These are phyloP conservation scores for Fusarium sp. DNA, from an alignment of 2,329 filamentous ascomycete species.

Conservation along the genomic window DNA sequence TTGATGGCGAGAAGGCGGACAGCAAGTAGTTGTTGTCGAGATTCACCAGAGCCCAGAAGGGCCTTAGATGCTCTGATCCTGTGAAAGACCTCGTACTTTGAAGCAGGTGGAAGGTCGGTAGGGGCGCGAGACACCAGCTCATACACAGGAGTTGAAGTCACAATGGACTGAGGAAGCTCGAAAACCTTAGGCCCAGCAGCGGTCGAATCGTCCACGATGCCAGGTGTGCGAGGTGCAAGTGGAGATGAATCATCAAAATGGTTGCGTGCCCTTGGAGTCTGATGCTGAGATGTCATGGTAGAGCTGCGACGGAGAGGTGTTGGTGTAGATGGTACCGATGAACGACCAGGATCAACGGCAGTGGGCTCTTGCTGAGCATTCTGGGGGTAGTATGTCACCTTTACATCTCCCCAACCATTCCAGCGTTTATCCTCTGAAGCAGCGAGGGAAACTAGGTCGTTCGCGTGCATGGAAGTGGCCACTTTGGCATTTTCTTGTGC, in stretches of 20 bases:
- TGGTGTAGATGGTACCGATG: constrained; percentile 71
- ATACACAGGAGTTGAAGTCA: constrained; percentile 63
- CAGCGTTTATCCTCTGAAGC: constrained; percentile 68
- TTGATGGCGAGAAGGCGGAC: constrained; percentile 86
- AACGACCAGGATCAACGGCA: constrained; percentile 44
- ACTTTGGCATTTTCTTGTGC: constrained; percentile 54
- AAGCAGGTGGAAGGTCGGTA: constrained; percentile 72
- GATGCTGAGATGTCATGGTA: constrained; percentile 58
- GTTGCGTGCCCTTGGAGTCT: constrained; percentile 53
- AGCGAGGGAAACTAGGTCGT: constrained; percentile 81
- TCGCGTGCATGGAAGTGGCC: constrained; percentile 74
- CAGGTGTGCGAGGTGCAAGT: constrained; percentile 55
- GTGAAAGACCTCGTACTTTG: constrained; percentile 85
- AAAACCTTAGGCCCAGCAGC: constrained; percentile 64
- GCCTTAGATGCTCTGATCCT: constrained; percentile 86
- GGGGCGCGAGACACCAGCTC: constrained; percentile 66
- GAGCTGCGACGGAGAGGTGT: constrained; percentile 77
- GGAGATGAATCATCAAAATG: constrained; percentile 58
- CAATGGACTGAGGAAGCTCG: constrained; percentile 68
- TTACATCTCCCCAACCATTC: constrained; percentile 83
- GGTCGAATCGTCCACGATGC: constrained; percentile 48
- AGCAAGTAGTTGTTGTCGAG: constrained; percentile 78
- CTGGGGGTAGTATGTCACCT: constrained; percentile 78
- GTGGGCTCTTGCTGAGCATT: constrained; percentile 42
- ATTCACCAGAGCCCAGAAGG: constrained; percentile 70